A percentile compares a stretch with the other conserved stretches of the same genome.
phyloP scores from a whole-genome alignment of 768 basidiomycete species.

The Russula dissimulans region DNA sequence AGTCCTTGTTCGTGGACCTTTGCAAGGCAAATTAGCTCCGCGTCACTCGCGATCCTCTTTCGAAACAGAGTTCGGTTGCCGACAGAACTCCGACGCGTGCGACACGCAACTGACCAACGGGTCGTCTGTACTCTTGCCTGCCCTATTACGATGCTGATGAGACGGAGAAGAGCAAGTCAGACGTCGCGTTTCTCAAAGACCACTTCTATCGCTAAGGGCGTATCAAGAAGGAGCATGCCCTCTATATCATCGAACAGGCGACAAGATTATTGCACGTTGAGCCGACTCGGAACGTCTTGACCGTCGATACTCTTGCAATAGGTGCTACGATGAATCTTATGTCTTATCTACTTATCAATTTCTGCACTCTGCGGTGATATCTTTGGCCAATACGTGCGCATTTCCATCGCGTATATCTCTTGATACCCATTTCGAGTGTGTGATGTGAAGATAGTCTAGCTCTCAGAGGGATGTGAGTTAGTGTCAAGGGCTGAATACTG shows the following conservation, averaged over 20 bases:
- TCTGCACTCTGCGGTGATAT: slow-evolving; percentile 76
- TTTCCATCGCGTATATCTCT: background rate
- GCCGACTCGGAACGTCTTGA: slow-evolving; percentile 63
- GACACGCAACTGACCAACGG: too few relatives aligned
- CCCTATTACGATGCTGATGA: background rate
- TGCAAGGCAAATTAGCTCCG: too few relatives aligned
- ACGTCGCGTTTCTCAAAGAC: slow-evolving; percentile 94
- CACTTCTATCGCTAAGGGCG: slow-evolving; percentile 97
- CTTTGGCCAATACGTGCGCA: slow-evolving; percentile 94
- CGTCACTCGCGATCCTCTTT: too few relatives aligned
- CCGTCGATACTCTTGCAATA: slow-evolving; percentile 95
- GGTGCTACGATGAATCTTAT: slow-evolving; percentile 36
- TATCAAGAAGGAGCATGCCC: slow-evolving; percentile 87
- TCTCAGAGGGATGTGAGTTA: too few relatives aligned
- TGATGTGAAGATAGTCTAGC: too few relatives aligned
- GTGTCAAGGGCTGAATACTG: too few relatives aligned
- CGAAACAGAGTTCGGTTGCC: too few relatives aligned
- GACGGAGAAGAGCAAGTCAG: slow-evolving; percentile 82
- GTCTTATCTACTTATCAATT: background rate
- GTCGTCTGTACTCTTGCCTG: too few relatives aligned
- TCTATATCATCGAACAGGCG: slow-evolving; percentile 84
- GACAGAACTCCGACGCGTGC: too few relatives aligned
- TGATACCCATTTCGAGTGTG: too few relatives aligned
- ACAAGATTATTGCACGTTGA: slow-evolving; percentile 75
- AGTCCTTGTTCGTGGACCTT: too few relatives aligned